Base-by-base conservation (phyloP, 768 basidiomycete genomes). In the Hygrophorus pudorinus region DNA sequence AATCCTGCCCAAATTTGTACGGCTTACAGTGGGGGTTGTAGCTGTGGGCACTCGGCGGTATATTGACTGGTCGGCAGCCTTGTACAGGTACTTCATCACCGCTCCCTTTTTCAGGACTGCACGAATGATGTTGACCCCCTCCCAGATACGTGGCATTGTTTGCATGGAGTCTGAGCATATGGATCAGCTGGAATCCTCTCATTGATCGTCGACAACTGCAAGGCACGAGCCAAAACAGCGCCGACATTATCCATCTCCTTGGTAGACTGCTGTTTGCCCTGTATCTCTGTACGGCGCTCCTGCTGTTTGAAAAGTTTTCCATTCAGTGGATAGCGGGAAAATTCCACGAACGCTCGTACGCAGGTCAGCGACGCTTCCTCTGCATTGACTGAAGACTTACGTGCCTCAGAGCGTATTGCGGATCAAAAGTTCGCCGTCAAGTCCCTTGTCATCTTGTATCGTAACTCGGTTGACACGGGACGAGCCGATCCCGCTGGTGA, bases 241-340 rank as follows among this genome's bases (percentile, higher is more conserved):
- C 58, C 45, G 49, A 61, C 30, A 71, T 73, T 20, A 63, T 89
- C 41, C 60, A 64, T 36, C 65, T 81, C 14, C 65, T 84, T 31
- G 73, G 67, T 2, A 81, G 79, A 56, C 62, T 90, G 20, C 66
- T 88, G 5, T 90, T 92, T 55, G 85, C 79, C 6, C 57, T 84
- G 39, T 73, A 79, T 56, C 55, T 92, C 38, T 85, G 79, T 55
- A 61, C 81, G 0, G 72, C 72, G 20, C 68, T 90, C 18, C 72
- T 92, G 5, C 69, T 85, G 9, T 80, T 74, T 44, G 89, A 92
- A 61, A 96, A 96, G 56, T 76, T 92, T 48, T 60, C 82, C 11
- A 85, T 96, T 38, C 91, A 93, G 59, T 79, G 79, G 69, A 90
- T 94, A 52, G 82, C 82, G 37, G 71, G 68, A 36, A 85, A 86